Base-by-base conservation (phyloP, 768 basidiomycete genomes). In the Daedaleopsis nitida region DNA sequence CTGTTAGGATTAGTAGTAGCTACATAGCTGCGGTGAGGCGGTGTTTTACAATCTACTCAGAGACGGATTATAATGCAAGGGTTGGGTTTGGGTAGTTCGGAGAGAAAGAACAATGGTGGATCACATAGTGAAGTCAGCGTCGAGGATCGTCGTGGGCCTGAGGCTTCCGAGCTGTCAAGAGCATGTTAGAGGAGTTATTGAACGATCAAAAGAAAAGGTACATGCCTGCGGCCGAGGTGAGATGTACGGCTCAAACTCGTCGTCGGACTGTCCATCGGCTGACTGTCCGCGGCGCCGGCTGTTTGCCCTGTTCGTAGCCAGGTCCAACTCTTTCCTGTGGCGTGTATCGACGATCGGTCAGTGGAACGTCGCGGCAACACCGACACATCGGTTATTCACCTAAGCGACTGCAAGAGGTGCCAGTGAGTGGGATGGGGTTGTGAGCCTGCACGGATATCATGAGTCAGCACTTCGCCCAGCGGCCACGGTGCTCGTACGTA, bases 401-500 rank as follows among this genome's bases (percentile, higher is more conserved):
- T 47, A n/a, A 47, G 45, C 21, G 17, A n/a, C 12, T 47, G 45
- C 11, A 47, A n/a, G 45, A 47, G 45, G 11, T 47, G 45, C n/a
- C 45, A n/a, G 45, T 47, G 45, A 23, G 45, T 47, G 12, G 45
- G 45, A 23, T 19, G 14, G 17, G 45, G 45, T 2, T 47, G 17
- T 23, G 45, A 4, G n/a, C 19, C 45, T 47, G 45, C 45, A 23
- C n/a, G 21, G 21, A n/a, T n/a, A n/a, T n/a, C 11, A 10, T 4
- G 16, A 47, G 7, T n/a, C 45, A 10, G 45, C 21, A 47, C 19
- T 19, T n/a, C n/a, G 5, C 42, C 44, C 44, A 23, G 10, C 14
- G 4, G 8, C 12, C 12, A 13, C 44, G 44, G n/a, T n/a, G 2
- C 4, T 14, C n/a, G n/a, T 24, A 59, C 65, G 45, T 50, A 66